A percentile compares a stretch with the other conserved stretches of the same genome.
Conservation (phyloP, 495 filamentous ascomycete species). For the Penicillium crystallinum region DNA sequence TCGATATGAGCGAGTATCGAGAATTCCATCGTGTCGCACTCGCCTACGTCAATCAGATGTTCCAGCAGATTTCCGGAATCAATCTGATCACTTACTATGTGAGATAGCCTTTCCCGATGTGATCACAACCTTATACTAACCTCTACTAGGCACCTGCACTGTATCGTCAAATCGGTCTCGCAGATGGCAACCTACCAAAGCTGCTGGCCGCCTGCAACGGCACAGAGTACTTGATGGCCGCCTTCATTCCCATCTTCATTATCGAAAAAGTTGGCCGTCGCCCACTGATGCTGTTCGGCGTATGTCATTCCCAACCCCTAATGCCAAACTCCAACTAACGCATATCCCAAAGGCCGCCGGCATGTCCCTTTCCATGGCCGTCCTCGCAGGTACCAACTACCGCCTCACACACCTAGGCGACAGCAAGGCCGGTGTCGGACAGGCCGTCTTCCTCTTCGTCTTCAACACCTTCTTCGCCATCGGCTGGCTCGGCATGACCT, state of each 20-base stretch:
- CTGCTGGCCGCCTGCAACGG: conserved; percentile 52
- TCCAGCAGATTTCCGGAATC: conserved; percentile 60
- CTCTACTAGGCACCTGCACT: conserved; percentile 25
- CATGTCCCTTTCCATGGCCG: conserved; percentile 58
- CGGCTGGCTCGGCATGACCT: conserved; percentile 68
- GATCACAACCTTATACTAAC: conserved; percentile 25
- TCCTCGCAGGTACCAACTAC: conserved; percentile 46
- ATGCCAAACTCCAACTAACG: neutral
- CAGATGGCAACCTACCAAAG: conserved; percentile 22
- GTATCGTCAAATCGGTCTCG: conserved; percentile 44
- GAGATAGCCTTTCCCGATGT: conserved; percentile 29
- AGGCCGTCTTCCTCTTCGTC: conserved; percentile 47
- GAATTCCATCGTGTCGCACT: conserved; percentile 61
- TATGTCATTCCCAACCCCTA: conserved; percentile 6
- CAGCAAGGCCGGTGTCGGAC: conserved; percentile 39
- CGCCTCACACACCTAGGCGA: conserved; percentile 23
- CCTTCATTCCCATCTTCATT: conserved; percentile 59
- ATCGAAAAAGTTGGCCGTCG: conserved; percentile 61
- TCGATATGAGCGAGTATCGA: conserved; percentile 41
- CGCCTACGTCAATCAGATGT: conserved; percentile 55
- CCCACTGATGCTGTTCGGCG: conserved; percentile 61
- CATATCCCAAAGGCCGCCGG: conserved; percentile 35
- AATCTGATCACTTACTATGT: conserved; percentile 67
- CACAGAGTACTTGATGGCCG: conserved; percentile 65
- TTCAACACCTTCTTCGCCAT: conserved; percentile 69